phyloP scores from a whole-genome alignment of 768 basidiomycete species.

The Trichaptum fuscoviolaceum region DNA sequence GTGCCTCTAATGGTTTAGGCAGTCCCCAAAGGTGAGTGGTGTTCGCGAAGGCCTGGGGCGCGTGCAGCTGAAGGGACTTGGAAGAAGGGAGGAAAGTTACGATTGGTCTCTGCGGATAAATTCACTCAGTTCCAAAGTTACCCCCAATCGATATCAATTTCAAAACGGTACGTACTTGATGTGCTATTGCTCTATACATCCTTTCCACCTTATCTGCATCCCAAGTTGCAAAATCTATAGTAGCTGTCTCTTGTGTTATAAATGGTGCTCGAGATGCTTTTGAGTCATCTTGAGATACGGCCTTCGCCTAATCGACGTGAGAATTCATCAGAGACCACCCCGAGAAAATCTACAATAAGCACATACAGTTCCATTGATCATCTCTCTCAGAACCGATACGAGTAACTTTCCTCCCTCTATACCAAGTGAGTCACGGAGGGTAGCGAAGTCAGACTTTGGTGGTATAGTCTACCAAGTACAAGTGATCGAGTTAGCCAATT shows the following conservation, averaged over 20 bases:
- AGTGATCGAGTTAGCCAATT: background rate
- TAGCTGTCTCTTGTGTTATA: slow-evolving; percentile 48
- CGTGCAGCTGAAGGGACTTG: slow-evolving; percentile 38
- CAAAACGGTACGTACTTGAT: slow-evolving; percentile 45
- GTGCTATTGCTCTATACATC: slow-evolving; percentile 57
- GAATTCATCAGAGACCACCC: background rate
- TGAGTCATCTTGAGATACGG: slow-evolving; percentile 41
- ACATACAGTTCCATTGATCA: slow-evolving; percentile 50
- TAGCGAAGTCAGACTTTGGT: slow-evolving; percentile 43
- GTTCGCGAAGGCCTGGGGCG: slow-evolving; percentile 20
- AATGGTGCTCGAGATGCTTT: slow-evolving; percentile 48
- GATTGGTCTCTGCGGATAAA: slow-evolving; percentile 25
- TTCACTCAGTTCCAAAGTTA: slow-evolving; percentile 1
- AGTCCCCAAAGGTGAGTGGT: slow-evolving; percentile 4
- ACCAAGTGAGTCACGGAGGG: slow-evolving; percentile 56
- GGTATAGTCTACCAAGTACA: slow-evolving; percentile 43
- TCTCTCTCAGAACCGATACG: slow-evolving; percentile 61
- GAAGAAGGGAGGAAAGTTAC: slow-evolving; percentile 28
- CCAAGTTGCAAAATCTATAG: slow-evolving; percentile 52
- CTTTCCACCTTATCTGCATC: slow-evolving; percentile 50
- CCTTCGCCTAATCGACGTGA: slow-evolving; percentile 34
- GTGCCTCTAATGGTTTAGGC: slow-evolving; percentile 14
- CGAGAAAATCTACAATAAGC: slow-evolving; percentile 5
- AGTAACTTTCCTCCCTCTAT: slow-evolving; percentile 62
- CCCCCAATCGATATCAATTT: background rate